Evolutionary conservation across 192 early-diverging fungal species (phyloP), one percentile per base, ranked within the genome.

Genomic region (Chytriomyces hyalinus): DNA sequence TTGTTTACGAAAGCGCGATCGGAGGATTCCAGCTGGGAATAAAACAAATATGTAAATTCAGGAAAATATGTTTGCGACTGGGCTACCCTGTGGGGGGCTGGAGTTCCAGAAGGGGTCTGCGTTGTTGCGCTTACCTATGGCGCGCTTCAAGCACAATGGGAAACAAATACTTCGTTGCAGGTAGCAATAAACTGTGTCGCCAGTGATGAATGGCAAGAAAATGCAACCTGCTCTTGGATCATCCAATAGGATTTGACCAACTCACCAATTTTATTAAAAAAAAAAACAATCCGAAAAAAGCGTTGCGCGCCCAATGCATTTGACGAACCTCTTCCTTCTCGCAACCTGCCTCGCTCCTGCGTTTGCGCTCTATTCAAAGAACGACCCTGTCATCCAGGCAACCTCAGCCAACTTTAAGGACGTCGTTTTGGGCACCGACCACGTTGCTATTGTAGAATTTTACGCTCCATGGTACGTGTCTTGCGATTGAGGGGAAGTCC

Each of bases 361-460:
- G 8, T 46, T 60, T 59, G 82, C 78, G 8, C 69, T 85, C 45
- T 85, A 85, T 61, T 80, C 78, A 17, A n/a, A 46, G 6, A 24
- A 62, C 5, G 81, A 82, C 51, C 47, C 79, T 49, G 87, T 84
- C 11, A 77, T 87, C 20, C 76, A 77, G 49, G 74, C 78, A 5
- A 82, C 60, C 68, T 75, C 72, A 15, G 59, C 63, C 9, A 93
- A 91, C 77, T 94, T 93, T 80, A 83, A 88, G 13, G 48, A 85
- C 10, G 90, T 90, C 71, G 90, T 96, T 36, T 77, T 93, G 64
- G 81, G 91, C 24, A 87, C 90, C 4, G 85, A 92, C 87, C 87
- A 95, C 78, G 87, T 92, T 7, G 94, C 93, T 15, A 88, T 95
- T 70, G 93, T 94, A 24, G 94, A 97, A 80, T 98, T 98, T 81